These are phyloP conservation scores for Sporisorium graminicola DNA, from an alignment of 1,284 basidiomycete genomes.

Conservation along the genomic window DNA sequence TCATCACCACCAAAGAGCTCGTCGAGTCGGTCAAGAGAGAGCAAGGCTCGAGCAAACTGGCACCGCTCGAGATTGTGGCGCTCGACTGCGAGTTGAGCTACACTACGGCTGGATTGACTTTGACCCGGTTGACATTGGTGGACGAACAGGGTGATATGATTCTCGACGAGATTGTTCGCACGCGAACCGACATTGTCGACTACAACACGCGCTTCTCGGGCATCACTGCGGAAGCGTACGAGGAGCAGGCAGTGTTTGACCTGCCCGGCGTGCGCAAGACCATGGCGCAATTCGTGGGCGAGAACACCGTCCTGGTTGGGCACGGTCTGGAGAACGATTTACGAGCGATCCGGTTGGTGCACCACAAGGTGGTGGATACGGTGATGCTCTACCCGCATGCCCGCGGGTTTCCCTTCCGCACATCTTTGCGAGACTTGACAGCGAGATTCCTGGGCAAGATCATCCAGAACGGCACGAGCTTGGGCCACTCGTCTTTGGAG, in stretches of 20 bases:
- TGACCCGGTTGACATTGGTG: slow-evolving; percentile 64
- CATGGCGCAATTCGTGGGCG: slow-evolving; percentile 55
- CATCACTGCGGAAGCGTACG: slow-evolving; percentile 56
- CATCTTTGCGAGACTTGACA: slow-evolving; percentile 59
- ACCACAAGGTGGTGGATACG: slow-evolving; percentile 60
- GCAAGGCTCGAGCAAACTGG: neutral
- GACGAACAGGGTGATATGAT: slow-evolving; percentile 60
- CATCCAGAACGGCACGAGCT: slow-evolving; percentile 59
- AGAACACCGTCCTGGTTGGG: slow-evolving; percentile 62
- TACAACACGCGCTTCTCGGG: slow-evolving; percentile 67
- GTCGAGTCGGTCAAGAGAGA: slow-evolving; percentile 17
- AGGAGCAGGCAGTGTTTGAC: slow-evolving; percentile 43
- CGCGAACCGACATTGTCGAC: slow-evolving; percentile 57
- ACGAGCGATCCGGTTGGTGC: slow-evolving; percentile 60
- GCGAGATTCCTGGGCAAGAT: slow-evolving; percentile 57
- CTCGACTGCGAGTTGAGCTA: slow-evolving; percentile 67
- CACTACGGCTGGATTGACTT: slow-evolving; percentile 63
- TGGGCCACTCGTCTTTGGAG: slow-evolving; percentile 64
- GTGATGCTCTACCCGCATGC: slow-evolving; percentile 63
- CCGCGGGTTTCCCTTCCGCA: slow-evolving; percentile 63
- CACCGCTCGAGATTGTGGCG: slow-evolving; percentile 57
- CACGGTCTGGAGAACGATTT: slow-evolving; percentile 68
- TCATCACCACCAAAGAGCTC: slow-evolving; percentile 48
- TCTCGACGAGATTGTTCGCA: slow-evolving; percentile 59
- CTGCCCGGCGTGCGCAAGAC: slow-evolving; percentile 49